These are phyloP conservation scores for Ensete glaucum DNA, from an alignment of 176 grass and related monocot genomes.

Conservation along the genomic window DNA sequence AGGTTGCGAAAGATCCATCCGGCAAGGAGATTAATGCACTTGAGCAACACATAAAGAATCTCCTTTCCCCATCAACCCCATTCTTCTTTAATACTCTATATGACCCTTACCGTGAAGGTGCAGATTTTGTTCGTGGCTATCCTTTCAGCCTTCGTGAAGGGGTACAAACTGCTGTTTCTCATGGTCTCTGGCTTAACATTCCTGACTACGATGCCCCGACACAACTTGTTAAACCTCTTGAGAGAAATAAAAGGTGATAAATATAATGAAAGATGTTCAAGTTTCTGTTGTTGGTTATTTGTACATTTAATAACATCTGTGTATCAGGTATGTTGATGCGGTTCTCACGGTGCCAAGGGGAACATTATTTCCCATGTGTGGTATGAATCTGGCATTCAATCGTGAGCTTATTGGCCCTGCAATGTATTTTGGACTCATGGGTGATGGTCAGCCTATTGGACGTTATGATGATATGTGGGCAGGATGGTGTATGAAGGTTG, in stretches of 20 bases:
- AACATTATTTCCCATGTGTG: conserved; percentile 67
- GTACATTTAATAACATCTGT: conserved; percentile 1
- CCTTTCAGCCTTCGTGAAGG: conserved; percentile 69
- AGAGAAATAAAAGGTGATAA: conserved; percentile 39
- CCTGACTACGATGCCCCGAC: conserved; percentile 70
- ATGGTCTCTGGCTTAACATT: conserved; percentile 69
- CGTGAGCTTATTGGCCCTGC: conserved; percentile 75
- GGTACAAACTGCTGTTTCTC: conserved; percentile 50
- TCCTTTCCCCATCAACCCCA: conserved; percentile 54
- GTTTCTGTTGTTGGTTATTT: neutral
- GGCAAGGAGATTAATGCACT: conserved; percentile 63
- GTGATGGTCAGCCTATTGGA: conserved; percentile 63
- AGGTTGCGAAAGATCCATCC: conserved; percentile 66
- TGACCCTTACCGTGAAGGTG: conserved; percentile 51
- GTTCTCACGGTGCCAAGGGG: conserved; percentile 57
- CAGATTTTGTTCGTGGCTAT: conserved; percentile 65
- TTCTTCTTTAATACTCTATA: conserved; percentile 69
- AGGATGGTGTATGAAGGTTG: conserved; percentile 66
- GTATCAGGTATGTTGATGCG: conserved; percentile 57
- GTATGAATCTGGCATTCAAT: conserved; percentile 71
- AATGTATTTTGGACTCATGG: conserved; percentile 75
- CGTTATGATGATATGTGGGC: conserved; percentile 80
- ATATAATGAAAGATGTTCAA: neutral
- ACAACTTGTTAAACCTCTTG: conserved; percentile 59
- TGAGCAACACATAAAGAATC: conserved; percentile 58